Evolutionary conservation across 306 rosid species (phyloP).

Genomic region (Prunus campanulata): DNA sequence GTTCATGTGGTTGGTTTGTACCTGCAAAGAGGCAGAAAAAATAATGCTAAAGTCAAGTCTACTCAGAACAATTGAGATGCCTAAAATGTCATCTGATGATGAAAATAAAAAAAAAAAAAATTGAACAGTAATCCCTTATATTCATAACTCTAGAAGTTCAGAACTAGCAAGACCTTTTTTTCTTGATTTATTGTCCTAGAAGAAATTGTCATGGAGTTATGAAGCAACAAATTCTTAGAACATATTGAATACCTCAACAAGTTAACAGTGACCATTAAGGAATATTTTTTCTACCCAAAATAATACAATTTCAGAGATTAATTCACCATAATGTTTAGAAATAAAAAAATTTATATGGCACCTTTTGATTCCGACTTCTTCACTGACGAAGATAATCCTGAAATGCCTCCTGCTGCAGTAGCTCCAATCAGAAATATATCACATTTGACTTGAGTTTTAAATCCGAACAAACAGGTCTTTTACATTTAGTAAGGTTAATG

Average conservation of each 20-base stretch:
- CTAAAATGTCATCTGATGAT: too few species aligned
- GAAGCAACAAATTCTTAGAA: not conserved
- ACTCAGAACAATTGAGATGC: too few species aligned
- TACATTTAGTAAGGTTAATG: too few species aligned
- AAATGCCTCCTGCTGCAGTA: not conserved
- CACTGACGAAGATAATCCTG: not conserved
- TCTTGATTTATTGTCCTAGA: not conserved
- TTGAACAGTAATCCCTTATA: too few species aligned
- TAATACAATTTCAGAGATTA: not conserved
- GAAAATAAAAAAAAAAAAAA: too few species aligned
- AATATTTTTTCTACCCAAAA: too few species aligned
- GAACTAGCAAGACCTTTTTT: not conserved
- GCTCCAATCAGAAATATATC: not conserved
- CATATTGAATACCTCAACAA: too few species aligned
- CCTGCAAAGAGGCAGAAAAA: not conserved
- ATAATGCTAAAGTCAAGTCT: too few species aligned
- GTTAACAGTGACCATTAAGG: too few species aligned
- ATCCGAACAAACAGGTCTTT: too few species aligned
- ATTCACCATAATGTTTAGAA: too few species aligned
- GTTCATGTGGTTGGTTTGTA: not conserved
- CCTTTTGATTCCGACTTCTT: not conserved
- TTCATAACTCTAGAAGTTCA: too few species aligned
- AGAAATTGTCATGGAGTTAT: not conserved
- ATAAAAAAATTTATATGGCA: not conserved
- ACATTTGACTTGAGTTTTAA: not conserved